Conservation (phyloP, 1,284 basidiomycete species). For the Coriolopsis trogii region DNA sequence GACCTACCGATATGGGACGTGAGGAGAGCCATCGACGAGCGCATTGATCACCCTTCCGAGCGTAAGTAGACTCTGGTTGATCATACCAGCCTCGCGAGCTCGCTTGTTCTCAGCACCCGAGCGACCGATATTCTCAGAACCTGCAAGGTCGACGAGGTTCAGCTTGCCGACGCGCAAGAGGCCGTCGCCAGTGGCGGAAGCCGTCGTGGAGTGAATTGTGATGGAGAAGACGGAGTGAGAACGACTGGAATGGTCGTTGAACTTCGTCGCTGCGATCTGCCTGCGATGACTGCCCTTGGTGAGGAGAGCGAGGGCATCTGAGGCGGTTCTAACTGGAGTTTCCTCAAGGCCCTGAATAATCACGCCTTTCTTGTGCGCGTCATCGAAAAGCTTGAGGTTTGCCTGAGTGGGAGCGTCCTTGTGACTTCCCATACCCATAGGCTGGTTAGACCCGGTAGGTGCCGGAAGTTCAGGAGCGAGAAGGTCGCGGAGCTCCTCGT, state of each 20-base stretch:
- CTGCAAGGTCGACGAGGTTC: slow-evolving; percentile 96
- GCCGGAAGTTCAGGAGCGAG: slow-evolving; percentile 74
- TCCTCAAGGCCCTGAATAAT: slow-evolving; percentile 97
- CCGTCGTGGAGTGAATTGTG: slow-evolving; percentile 92
- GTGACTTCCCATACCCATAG: slow-evolving; percentile 64
- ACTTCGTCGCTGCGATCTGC: slow-evolving; percentile 96
- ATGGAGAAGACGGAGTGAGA: slow-evolving; percentile 99
- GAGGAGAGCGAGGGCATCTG: slow-evolving; percentile 85
- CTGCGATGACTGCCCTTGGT: slow-evolving; percentile 89
- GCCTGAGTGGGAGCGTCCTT: slow-evolving; percentile 46
- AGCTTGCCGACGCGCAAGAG: slow-evolving; percentile 93
- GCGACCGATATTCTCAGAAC: slow-evolving; percentile 96
- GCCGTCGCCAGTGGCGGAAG: slow-evolving; percentile 80
- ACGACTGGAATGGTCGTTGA: slow-evolving; percentile 97
- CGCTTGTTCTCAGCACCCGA: slow-evolving; percentile 96
- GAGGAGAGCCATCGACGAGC: slow-evolving; percentile 88
- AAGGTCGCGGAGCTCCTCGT: slow-evolving; percentile 97
- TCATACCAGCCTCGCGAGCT: slow-evolving; percentile 97
- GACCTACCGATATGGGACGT: slow-evolving; percentile 90
- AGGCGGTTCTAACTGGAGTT: slow-evolving; percentile 79
- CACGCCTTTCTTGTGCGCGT: slow-evolving; percentile 84
- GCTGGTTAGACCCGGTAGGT: slow-evolving; percentile 62
- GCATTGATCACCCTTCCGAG: slow-evolving; percentile 97
- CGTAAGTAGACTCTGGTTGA: slow-evolving; percentile 96
- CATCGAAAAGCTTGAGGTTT: slow-evolving; percentile 92